phyloP scores from a whole-genome alignment of 768 basidiomycete species.

The Hericium rajendrae region DNA sequence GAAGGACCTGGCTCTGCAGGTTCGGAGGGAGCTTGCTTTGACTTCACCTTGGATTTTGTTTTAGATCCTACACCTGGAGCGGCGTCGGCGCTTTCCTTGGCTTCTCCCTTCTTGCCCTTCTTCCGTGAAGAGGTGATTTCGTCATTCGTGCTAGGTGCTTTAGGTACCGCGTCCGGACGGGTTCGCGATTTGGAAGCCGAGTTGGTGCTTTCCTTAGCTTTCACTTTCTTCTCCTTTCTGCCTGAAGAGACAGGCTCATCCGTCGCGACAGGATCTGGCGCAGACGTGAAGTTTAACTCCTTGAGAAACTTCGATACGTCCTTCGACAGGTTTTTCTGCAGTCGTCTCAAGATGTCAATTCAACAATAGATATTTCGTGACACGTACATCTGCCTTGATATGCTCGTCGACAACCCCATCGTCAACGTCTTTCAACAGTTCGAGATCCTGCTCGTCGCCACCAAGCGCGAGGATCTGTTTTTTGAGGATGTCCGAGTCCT shows the following conservation, averaged over 20 bases:
- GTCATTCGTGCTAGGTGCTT: too few relatives aligned
- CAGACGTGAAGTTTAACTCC: conserved; percentile 14
- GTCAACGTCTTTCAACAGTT: conserved; percentile 32
- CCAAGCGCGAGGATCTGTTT: conserved; percentile 33
- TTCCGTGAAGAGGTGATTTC: not conserved
- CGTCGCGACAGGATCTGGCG: not conserved
- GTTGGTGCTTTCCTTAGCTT: not conserved
- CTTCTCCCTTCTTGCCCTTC: not conserved
- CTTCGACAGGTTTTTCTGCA: conserved; percentile 31
- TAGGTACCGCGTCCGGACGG: too few relatives aligned
- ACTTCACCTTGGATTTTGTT: not conserved
- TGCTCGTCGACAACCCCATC: conserved; percentile 20
- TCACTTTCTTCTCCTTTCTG: conserved; percentile 1
- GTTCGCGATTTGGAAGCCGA: not conserved
- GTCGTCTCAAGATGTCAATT: not conserved
- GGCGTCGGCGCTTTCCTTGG: not conserved
- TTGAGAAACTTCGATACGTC: conserved; percentile 40
- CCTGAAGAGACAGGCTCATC: not conserved
- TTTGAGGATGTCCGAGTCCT: conserved; percentile 17
- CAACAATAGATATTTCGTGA: conserved; percentile 13
- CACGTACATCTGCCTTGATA: conserved; percentile 18
- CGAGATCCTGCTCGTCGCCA: conserved; percentile 38
- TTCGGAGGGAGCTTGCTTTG: not conserved
- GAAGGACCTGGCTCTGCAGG: too few relatives aligned
- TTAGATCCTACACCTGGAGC: not conserved